Evolutionary conservation across 2,329 filamentous ascomycete genomes (phyloP).

Genomic region (Colletotrichum horii): DNA sequence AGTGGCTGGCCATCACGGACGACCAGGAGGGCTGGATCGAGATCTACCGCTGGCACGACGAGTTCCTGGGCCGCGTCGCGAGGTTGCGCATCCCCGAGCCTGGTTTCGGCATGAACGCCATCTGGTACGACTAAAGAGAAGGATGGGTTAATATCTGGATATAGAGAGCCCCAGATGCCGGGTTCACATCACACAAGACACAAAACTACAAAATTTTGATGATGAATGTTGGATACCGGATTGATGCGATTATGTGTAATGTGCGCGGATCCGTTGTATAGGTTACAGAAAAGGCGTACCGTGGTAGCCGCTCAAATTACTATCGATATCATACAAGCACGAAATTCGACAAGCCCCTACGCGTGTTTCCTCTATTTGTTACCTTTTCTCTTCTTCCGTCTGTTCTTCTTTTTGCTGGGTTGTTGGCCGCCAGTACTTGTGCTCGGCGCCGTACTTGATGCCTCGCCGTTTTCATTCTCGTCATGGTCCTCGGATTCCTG

Average conservation of each 20-base stretch:
- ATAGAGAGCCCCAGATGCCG: background rate
- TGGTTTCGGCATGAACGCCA: slow-evolving; percentile 97
- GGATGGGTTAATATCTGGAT: background rate
- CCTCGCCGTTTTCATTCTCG: slow-evolving; percentile 8
- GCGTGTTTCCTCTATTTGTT: slow-evolving; percentile 27
- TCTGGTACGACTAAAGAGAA: slow-evolving; percentile 76
- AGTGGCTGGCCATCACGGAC: slow-evolving; percentile 89
- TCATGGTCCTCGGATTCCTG: slow-evolving; percentile 7
- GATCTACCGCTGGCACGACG: slow-evolving; percentile 85
- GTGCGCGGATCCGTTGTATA: background rate
- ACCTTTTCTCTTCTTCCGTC: slow-evolving; percentile 42
- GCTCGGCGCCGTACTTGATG: slow-evolving; percentile 11
- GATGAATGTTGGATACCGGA: background rate
- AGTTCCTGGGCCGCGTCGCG: slow-evolving; percentile 80
- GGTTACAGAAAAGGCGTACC: background rate
- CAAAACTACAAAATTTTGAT: background rate
- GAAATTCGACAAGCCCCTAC: background rate
- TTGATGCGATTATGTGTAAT: background rate
- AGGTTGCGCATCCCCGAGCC: slow-evolving; percentile 80
- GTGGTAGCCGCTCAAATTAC: background rate
- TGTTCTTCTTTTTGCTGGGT: slow-evolving; percentile 40
- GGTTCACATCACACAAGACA: background rate
- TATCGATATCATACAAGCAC: slow-evolving; percentile 14
- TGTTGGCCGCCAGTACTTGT: slow-evolving; percentile 6
- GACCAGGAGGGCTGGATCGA: slow-evolving; percentile 88